These are phyloP conservation scores for Smittium culicis DNA, from an alignment of 371 early-diverging fungal species.

Conservation along the genomic window DNA sequence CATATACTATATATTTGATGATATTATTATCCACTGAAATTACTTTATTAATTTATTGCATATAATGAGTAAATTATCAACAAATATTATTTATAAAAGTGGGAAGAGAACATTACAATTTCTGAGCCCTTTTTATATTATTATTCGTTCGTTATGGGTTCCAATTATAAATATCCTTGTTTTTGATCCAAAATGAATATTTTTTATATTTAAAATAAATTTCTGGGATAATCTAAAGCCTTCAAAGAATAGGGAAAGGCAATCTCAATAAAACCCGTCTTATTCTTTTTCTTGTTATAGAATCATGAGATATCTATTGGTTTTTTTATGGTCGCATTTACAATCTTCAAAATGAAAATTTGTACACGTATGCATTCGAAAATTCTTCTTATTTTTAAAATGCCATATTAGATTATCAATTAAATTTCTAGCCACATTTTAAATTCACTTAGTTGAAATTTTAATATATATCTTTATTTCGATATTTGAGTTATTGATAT, in stretches of 20 bases:
- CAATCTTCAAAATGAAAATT: conserved; percentile 5
- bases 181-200: neutral
- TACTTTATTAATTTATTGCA: neutral
- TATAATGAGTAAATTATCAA: conserved; percentile 12
- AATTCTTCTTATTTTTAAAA: conserved; percentile 1
- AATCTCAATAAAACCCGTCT: neutral
- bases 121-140: conserved; percentile 9
- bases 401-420: neutral
- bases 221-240: neutral
- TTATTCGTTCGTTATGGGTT: neutral
- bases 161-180: conserved; percentile 8
- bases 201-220: neutral
- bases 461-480: neutral
- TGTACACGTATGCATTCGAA: neutral
- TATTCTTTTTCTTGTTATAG: conserved; percentile 8
- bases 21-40: neutral
- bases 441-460: neutral
- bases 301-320: neutral
- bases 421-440: neutral
- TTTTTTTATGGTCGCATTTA: neutral
- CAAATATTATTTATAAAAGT: conserved; percentile 11
- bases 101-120: conserved; percentile 15
- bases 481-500: neutral
- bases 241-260: conserved; percentile 4
- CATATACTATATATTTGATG: conserved; percentile 1